Conservation (phyloP, 75 land plant species). For the Isoetes taiwanensis region DNA sequence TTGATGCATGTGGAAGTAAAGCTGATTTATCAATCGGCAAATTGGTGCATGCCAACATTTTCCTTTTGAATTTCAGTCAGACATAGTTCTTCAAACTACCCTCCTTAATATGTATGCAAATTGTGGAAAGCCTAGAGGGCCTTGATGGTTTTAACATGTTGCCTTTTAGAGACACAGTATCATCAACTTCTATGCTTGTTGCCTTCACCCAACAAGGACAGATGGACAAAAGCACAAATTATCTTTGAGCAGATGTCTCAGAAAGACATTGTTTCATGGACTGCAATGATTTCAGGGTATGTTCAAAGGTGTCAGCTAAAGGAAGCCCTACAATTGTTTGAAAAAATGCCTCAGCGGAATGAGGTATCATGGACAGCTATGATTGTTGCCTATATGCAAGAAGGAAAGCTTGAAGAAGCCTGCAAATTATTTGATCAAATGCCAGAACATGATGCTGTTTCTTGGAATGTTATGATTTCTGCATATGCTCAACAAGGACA, state of each 20-base stretch:
- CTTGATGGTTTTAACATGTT: too few relatives aligned
- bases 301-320: too few relatives aligned
- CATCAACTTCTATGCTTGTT: too few relatives aligned
- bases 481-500: constrained; percentile 17
- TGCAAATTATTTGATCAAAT: constrained; percentile 14
- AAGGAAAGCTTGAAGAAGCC: constrained; percentile 13
- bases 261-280: constrained; percentile 12
- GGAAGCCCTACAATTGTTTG: constrained; percentile 12
- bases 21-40: too few relatives aligned
- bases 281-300: constrained; percentile 3
- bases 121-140: too few relatives aligned
- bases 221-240: constrained; percentile 2
- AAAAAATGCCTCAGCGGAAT: constrained; percentile 16
- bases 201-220: too few relatives aligned
- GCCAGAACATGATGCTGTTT: constrained; percentile 12
- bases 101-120: too few relatives aligned
- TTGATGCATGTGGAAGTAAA: too few relatives aligned
- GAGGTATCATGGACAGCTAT: constrained; percentile 37
- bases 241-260: constrained; percentile 9
- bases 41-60: too few relatives aligned
- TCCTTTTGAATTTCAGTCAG: too few relatives aligned
- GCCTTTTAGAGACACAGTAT: too few relatives aligned
- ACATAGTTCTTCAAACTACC: too few relatives aligned
- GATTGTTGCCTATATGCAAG: constrained; percentile 15
- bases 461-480: constrained; percentile 33